A percentile compares a stretch with the other conserved stretches of the same genome.
phyloP scores from a whole-genome alignment of 2,329 filamentous ascomycete genomes.

The Periglandula ipomoeae region DNA sequence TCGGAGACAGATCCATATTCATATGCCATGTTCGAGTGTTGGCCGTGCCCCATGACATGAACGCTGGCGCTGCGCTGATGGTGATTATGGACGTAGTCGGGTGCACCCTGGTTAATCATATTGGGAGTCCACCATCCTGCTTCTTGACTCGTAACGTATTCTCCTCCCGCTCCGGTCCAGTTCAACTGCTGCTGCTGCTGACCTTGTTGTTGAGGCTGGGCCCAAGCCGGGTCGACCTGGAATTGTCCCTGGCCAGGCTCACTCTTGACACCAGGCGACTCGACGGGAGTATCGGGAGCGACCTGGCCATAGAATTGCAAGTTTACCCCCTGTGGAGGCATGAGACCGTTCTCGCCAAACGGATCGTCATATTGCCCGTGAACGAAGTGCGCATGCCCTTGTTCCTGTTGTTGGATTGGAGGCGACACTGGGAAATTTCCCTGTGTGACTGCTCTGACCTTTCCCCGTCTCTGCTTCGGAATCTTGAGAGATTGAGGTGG shows the following conservation, averaged over 20 bases:
- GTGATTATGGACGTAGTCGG: slow-evolving; percentile 9
- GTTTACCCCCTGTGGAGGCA: slow-evolving; percentile 15
- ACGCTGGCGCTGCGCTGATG: slow-evolving; percentile 22
- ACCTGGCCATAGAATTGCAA: slow-evolving; percentile 23
- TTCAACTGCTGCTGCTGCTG: slow-evolving; percentile 15
- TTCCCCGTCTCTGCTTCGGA: slow-evolving; percentile 22
- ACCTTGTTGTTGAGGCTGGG: slow-evolving; percentile 15
- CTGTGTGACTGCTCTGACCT: slow-evolving; percentile 12
- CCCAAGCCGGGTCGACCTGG: slow-evolving; percentile 11
- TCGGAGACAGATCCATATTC: slow-evolving; percentile 27
- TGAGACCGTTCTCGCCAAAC: slow-evolving; percentile 21
- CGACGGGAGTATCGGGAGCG: slow-evolving; percentile 27
- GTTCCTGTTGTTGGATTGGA: slow-evolving; percentile 19
- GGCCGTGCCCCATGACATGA: slow-evolving; percentile 31
- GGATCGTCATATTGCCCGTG: slow-evolving; percentile 30
- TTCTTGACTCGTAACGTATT: slow-evolving; percentile 17
- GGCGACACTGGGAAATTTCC: slow-evolving; percentile 14
- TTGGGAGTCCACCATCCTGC: slow-evolving; percentile 24
- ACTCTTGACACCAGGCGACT: slow-evolving; percentile 28
- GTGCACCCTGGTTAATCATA: slow-evolving; percentile 18
- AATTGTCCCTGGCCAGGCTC: slow-evolving; percentile 20
- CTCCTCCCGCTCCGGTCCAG: slow-evolving; percentile 17
- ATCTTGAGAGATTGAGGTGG: slow-evolving; percentile 20
- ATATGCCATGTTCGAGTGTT: slow-evolving; percentile 31
- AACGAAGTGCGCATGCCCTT: slow-evolving; percentile 21